Evolutionary conservation across 257 asterid species (phyloP).

Genomic region (Solanum neorickii): DNA sequence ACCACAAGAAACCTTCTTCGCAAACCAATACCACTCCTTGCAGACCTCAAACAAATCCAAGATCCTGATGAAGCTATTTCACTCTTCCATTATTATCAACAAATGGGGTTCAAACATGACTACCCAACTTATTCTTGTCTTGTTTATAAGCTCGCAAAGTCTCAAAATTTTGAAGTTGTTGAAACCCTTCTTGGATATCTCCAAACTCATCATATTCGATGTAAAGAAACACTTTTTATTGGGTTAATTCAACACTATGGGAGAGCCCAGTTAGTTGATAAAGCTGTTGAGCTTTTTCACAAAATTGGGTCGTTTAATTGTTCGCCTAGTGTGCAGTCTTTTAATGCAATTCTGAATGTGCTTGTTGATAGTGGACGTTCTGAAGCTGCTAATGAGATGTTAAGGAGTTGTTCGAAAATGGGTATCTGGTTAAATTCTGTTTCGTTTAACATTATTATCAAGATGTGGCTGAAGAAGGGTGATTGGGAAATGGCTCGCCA

Average conservation of each 20-base stretch:
- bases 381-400: constrained; percentile 36
- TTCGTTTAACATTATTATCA: constrained; percentile 65
- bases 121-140: constrained; percentile 81
- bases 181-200: constrained; percentile 41
- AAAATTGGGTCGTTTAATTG: constrained; percentile 60
- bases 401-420: constrained; percentile 32
- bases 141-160: constrained; percentile 59
- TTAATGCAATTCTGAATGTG: constrained; percentile 65
- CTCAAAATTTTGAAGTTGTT: constrained; percentile 46
- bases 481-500: constrained; percentile 48
- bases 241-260: constrained; percentile 71
- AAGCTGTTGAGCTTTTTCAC: constrained; percentile 46
- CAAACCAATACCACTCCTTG: constrained; percentile 51
- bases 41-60: constrained; percentile 45
- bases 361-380: constrained; percentile 33
- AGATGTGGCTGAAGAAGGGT: constrained; percentile 52
- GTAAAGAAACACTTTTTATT: constrained; percentile 57
- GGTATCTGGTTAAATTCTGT: constrained; percentile 56
- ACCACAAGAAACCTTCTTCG: constrained; percentile 26
- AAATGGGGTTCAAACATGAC: constrained; percentile 60
- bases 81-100: constrained; percentile 36
- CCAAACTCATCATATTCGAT: constrained; percentile 30
- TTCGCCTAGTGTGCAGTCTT: constrained; percentile 45
- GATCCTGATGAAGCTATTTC: constrained; percentile 46
- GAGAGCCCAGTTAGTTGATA: constrained; percentile 30